phyloP scores from a whole-genome alignment of 1,284 basidiomycete species.

The Ustilago trichophora region DNA sequence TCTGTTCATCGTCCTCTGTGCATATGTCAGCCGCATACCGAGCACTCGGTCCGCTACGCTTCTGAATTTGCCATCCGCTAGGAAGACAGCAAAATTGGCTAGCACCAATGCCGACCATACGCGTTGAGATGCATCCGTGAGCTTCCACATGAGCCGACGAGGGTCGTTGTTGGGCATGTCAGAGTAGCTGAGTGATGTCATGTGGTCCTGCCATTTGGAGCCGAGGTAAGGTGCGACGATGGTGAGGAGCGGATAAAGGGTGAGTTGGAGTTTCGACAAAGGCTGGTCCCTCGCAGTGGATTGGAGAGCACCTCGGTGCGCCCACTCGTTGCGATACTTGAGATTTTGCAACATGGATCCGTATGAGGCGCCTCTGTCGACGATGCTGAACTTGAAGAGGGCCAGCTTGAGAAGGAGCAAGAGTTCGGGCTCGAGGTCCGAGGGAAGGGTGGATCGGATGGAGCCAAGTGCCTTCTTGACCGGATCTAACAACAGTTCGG shows the following conservation, averaged over 20 bases:
- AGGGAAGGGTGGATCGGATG: constrained; percentile 73
- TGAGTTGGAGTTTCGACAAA: constrained; percentile 48
- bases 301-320: constrained; percentile 46
- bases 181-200: constrained; percentile 85
- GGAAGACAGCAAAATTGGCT: constrained; percentile 81
- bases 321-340: constrained; percentile 67
- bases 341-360: constrained; percentile 91
- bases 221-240: constrained; percentile 82
- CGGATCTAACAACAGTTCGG: constrained; percentile 83
- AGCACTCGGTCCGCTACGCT: constrained; percentile 84
- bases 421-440: constrained; percentile 82
- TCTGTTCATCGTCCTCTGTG: constrained; percentile 76
- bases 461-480: constrained; percentile 75
- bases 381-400: constrained; percentile 85
- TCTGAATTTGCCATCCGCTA: constrained; percentile 89
- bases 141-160: constrained; percentile 77
- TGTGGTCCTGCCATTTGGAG: constrained; percentile 77
- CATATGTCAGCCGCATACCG: constrained; percentile 80
- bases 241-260: constrained; percentile 77
- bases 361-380: constrained; percentile 83
- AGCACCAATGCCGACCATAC: constrained; percentile 73
- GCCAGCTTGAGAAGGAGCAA: constrained; percentile 78
- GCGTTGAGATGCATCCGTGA: constrained; percentile 76
- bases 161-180: constrained; percentile 69
- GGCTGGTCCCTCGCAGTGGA: constrained; percentile 57